Conservation (phyloP, 2,329 filamentous ascomycete genomes). For the Diaporthe nobilis region DNA sequence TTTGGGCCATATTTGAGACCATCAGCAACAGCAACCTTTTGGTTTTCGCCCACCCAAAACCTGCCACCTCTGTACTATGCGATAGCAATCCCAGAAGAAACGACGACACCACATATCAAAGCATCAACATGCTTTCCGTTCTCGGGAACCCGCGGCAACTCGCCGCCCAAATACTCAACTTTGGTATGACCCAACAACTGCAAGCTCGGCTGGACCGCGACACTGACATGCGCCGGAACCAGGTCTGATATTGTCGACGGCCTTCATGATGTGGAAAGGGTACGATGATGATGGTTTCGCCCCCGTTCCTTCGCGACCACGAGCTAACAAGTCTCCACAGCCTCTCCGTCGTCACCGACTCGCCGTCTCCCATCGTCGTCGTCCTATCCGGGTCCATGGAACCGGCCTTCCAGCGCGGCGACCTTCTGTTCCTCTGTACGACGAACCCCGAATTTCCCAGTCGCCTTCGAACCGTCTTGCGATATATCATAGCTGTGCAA, state of each 20-base stretch:
- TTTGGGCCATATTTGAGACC: background rate
- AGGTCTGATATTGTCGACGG: conserved; percentile 85
- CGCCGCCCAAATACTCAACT: conserved; percentile 87
- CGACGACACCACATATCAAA: conserved; percentile 2
- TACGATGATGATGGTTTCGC: background rate
- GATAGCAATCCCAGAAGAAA: background rate
- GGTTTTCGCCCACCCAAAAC: background rate
- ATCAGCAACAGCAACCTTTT: background rate
- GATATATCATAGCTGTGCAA: no score
- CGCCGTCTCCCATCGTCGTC: conserved; percentile 83
- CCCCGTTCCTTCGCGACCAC: background rate
- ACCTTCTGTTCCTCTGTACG: conserved; percentile 78
- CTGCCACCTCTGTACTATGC: conserved; percentile 14
- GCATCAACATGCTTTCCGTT: conserved; percentile 73
- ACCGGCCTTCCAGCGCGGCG: conserved; percentile 84
- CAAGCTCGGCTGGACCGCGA: conserved; percentile 19
- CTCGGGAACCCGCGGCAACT: conserved; percentile 85
- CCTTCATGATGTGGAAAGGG: conserved; percentile 80
- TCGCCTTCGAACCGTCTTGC: background rate
- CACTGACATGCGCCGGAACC: background rate
- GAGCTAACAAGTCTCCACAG: conserved; percentile 53
- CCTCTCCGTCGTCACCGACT: conserved; percentile 83
- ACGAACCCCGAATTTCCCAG: background rate
- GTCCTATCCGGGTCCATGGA: conserved; percentile 90
- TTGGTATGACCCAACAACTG: conserved; percentile 60